Percentiles rank a stretch among this genome's conserved stretches.
These are phyloP conservation scores for Biscogniauxia mediterranea DNA, from an alignment of 2,329 filamentous ascomycete genomes.

Conservation along the genomic window DNA sequence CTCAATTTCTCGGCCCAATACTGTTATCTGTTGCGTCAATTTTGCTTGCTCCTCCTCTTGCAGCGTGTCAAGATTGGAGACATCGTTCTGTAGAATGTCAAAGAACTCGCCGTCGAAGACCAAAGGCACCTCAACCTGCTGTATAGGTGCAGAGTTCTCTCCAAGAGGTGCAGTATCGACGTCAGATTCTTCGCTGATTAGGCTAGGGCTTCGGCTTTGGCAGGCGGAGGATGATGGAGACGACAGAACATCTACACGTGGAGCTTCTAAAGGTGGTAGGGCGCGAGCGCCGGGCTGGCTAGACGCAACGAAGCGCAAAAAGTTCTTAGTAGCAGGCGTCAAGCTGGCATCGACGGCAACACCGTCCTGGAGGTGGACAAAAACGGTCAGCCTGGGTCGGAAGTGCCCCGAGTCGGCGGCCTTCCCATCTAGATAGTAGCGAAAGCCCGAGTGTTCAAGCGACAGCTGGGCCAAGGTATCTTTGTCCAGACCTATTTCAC, in stretches of 20 bases:
- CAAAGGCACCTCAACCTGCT: conserved; percentile 69
- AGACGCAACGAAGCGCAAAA: conserved; percentile 60
- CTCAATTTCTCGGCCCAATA: conserved; percentile 64
- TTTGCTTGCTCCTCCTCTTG: conserved; percentile 64
- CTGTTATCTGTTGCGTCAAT: conserved; percentile 61
- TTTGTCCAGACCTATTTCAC: conserved; percentile 67
- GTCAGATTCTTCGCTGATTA: not conserved
- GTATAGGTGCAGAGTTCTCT: conserved; percentile 16
- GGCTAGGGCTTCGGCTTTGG: not conserved
- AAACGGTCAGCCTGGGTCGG: conserved; percentile 67
- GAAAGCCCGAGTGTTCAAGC: conserved; percentile 38
- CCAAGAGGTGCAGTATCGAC: not conserved
- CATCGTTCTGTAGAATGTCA: conserved; percentile 67
- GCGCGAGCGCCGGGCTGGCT: conserved; percentile 18
- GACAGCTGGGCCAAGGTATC: conserved; percentile 64
- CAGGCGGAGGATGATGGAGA: not conserved
- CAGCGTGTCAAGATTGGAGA: conserved; percentile 66
- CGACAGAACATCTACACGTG: not conserved
- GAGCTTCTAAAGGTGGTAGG: not conserved
- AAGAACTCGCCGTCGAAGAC: conserved; percentile 81
- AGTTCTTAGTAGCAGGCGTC: conserved; percentile 61
- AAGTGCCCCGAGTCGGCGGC: conserved; percentile 46
- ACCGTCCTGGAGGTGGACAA: conserved; percentile 65
- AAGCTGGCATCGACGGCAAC: conserved; percentile 67
- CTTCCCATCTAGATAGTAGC: conserved; percentile 56